Base-by-base conservation (phyloP, 139 green algal species). In the Pseudopediastrum boryanum region DNA sequence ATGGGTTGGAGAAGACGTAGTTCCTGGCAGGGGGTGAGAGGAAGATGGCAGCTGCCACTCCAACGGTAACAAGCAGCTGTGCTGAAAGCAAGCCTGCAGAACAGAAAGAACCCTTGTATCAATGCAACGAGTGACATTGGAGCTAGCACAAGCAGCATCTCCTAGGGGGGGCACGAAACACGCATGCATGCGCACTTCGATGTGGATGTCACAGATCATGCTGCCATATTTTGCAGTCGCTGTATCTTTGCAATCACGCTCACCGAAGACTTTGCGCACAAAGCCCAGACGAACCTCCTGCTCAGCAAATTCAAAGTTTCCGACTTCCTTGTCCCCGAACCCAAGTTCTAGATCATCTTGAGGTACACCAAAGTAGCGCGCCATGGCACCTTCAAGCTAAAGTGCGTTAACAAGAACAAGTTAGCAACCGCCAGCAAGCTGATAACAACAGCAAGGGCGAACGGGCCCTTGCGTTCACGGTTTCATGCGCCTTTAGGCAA, bases 41-140 rank as follows among this genome's bases (percentile, higher is more conserved):
- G 0, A 87, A 42, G 21, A 86, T 82, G 10, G 29, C 36, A 8
- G 67, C 64, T 23, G 77, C 72, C 1, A 80, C 70, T n/a, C 31
- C 73, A 9, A 75, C 85, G 25, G 86, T 90, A 33, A 90, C 75
- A 23, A 58, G 62, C 46, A 90, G 74, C 74, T 90, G 86, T 25
- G 74, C 54, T 7, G 65, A 62, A 4, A 90, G 58, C 21, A 90
- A 64, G 35, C 83, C 78, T n/a, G n/a, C n/a, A n/a, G n/a, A n/a
- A n/a, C n/a, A n/a, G n/a, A 59, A 78, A 78, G 39, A 78, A 54
- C 56, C 69, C 71, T 56, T 78, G 71, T 39, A 66, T 44, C 38
- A 16, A 67, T 9, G 59, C 38, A 19, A 38, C 21, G 21, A 19
- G 39, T 41, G 7, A 41, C 9, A 38, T 7, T 33, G 16, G 46